A percentile compares a stretch with the other conserved stretches of the same genome.
Conservation (phyloP, 176 grass and related monocot genomes). For the Panicum miliaceum region DNA sequence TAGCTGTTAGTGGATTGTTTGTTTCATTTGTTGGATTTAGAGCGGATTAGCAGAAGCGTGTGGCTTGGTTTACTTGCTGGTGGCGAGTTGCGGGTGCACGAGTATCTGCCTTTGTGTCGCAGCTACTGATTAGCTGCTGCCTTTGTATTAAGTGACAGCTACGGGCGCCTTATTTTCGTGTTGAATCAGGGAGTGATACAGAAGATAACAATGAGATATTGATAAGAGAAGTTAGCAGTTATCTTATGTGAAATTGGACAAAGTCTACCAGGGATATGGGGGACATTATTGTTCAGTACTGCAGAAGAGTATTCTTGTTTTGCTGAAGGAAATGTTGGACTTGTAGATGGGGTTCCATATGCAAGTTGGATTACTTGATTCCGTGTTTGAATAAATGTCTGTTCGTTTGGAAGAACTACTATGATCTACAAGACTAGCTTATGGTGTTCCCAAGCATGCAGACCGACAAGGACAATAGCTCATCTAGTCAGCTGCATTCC, state of each 20-base stretch:
- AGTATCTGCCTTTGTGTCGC: background rate
- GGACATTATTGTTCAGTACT: background rate
- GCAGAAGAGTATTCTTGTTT: background rate
- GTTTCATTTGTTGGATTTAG: background rate
- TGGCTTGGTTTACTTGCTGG: background rate
- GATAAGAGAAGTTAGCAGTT: background rate
- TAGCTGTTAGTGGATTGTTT: background rate
- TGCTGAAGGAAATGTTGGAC: background rate
- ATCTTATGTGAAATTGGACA: background rate
- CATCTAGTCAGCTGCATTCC: background rate
- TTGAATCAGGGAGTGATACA: background rate
- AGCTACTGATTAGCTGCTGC: background rate
- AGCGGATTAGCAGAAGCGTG: background rate
- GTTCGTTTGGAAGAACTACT: background rate
- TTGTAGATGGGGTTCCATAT: background rate
- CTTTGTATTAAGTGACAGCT: background rate
- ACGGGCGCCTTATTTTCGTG: background rate
- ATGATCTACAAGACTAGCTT: background rate
- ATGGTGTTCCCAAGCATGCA: background rate
- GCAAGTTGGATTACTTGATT: background rate
- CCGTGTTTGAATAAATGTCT: background rate
- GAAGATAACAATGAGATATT: background rate
- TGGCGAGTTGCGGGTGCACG: background rate
- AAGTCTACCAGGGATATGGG: background rate
- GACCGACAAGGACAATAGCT: background rate